Percentiles rank a stretch among this genome's conserved stretches.
phyloP scores from a whole-genome alignment of 129 eudicot genomes.

The Kitagawia praeruptora region DNA sequence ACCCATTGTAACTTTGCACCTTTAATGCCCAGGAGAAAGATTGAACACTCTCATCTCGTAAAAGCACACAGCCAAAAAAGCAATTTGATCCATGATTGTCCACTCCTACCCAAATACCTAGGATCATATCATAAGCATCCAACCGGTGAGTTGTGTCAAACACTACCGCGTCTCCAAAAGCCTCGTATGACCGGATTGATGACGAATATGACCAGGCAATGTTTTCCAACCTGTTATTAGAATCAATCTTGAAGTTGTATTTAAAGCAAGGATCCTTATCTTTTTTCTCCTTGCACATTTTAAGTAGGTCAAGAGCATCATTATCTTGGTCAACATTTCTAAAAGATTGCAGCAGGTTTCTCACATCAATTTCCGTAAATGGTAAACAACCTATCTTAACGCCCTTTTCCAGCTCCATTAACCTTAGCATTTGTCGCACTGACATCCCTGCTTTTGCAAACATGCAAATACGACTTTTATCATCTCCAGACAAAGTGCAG shows the following conservation, averaged over 20 bases:
- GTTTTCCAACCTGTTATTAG: conserved; percentile 68
- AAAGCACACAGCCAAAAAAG: conserved; percentile 65
- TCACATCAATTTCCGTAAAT: conserved; percentile 75
- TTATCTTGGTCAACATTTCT: conserved; percentile 61
- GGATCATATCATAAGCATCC: conserved; percentile 85
- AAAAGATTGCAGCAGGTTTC: conserved; percentile 71
- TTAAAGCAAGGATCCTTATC: conserved; percentile 67
- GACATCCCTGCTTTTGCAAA: conserved; percentile 93
- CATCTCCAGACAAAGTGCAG: conserved; percentile 65
- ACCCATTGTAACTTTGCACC: conserved; percentile 30
- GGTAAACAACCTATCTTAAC: conserved; percentile 82
- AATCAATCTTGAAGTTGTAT: conserved; percentile 62
- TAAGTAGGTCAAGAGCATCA: conserved; percentile 76
- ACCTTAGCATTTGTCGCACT: conserved; percentile 74
- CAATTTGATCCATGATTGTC: conserved; percentile 71
- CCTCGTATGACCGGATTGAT: conserved; percentile 46
- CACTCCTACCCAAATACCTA: conserved; percentile 83
- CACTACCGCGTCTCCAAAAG: conserved; percentile 64
- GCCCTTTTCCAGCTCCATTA: conserved; percentile 83
- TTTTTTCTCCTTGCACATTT: conserved; percentile 71
- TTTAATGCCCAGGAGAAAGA: conserved; percentile 82
- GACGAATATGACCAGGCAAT: conserved; percentile 83
- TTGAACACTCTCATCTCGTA: conserved; percentile 68
- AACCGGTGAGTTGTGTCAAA: conserved; percentile 79
- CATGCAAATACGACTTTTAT: conserved; percentile 86